These are phyloP conservation scores for Puccinia coronata DNA, from an alignment of 1,284 basidiomycete genomes.

Conservation along the genomic window DNA sequence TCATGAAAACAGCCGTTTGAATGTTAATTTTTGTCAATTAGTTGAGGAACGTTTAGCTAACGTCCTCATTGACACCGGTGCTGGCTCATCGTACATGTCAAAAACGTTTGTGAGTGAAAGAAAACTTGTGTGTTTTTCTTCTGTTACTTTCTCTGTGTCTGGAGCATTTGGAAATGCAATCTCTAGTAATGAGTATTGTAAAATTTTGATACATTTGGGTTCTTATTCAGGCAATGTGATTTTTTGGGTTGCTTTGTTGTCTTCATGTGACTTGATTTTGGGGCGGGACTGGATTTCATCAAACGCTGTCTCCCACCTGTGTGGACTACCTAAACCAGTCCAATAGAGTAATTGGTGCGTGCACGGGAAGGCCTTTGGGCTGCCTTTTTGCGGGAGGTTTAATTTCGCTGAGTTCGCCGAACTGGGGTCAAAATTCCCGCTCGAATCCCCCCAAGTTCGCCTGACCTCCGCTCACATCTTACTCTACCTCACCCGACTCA, in stretches of 20 bases:
- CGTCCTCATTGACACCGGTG: neutral
- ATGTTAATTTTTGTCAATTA: neutral
- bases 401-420: too few species aligned
- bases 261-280: constrained; percentile 19
- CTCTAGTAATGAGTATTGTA: neutral
- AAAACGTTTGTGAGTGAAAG: neutral
- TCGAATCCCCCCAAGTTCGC: too few species aligned
- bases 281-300: constrained; percentile 14
- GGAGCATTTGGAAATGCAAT: neutral
- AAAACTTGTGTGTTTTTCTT: neutral
- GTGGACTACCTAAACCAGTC: too few species aligned
- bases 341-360: too few species aligned
- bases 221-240: neutral
- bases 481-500: too few species aligned
- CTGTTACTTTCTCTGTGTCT: neutral
- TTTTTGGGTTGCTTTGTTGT: neutral
- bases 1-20: neutral
- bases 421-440: too few species aligned
- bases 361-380: too few species aligned
- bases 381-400: too few species aligned
- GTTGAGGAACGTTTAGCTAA: neutral
- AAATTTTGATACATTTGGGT: neutral
- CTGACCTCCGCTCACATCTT: too few species aligned
- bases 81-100: neutral
- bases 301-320: neutral